These are phyloP conservation scores for Chalciporus pseudorubinellus DNA, from an alignment of 768 basidiomycete genomes.

Conservation along the genomic window DNA sequence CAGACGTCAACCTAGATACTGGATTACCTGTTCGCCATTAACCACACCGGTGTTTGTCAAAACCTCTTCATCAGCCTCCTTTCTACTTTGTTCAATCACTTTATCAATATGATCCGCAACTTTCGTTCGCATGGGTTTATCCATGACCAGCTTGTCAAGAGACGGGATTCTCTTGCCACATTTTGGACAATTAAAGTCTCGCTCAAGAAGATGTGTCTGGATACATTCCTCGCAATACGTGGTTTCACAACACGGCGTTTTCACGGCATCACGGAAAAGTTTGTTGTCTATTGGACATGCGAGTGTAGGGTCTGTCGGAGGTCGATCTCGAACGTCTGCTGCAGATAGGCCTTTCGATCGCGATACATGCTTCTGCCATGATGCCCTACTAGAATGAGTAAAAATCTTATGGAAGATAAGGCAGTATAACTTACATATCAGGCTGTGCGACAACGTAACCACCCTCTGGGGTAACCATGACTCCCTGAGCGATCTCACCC, in stretches of 20 bases:
- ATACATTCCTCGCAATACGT: slow-evolving; percentile 97
- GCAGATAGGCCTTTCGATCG: slow-evolving; percentile 78
- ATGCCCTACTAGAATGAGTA: slow-evolving; percentile 51
- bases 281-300: slow-evolving; percentile 91
- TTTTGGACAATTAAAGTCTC: slow-evolving; percentile 91
- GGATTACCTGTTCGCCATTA: slow-evolving; percentile 36
- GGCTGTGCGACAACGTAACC: slow-evolving; percentile 97
- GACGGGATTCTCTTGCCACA: slow-evolving; percentile 87
- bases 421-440: slow-evolving; percentile 68
- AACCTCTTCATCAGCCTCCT: slow-evolving; percentile 52
- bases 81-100: slow-evolving; percentile 74
- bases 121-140: slow-evolving; percentile 74
- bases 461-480: slow-evolving; percentile 99
- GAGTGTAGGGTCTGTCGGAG: slow-evolving; percentile 74
- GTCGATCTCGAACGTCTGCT: slow-evolving; percentile 84
- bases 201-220: slow-evolving; percentile 88
- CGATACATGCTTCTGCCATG: slow-evolving; percentile 92
- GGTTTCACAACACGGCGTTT: slow-evolving; percentile 92
- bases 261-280: slow-evolving; percentile 91
- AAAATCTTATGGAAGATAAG: neutral
- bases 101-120: slow-evolving; percentile 82
- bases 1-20: neutral
- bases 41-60: slow-evolving; percentile 19
- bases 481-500: slow-evolving; percentile 72
- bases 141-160: slow-evolving; percentile 79